A percentile compares a stretch with the other conserved stretches of the same genome.
Evolutionary conservation across 2,329 filamentous ascomycete genomes (phyloP).

Genomic region (Stromatinia cepivora): DNA sequence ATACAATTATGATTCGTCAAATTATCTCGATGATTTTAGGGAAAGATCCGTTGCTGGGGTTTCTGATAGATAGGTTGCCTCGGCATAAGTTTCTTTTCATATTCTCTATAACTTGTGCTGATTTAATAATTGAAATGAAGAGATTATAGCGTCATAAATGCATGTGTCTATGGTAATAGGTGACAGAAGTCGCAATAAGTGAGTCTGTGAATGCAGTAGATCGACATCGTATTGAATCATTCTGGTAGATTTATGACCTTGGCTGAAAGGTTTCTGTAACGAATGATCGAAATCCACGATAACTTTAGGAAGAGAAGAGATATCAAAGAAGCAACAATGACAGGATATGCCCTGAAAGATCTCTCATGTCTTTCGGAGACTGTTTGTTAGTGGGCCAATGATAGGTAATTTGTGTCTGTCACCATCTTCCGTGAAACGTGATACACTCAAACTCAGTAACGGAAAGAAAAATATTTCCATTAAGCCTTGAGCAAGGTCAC

Average conservation of each 20-base stretch:
- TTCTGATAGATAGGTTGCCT: constrained; percentile 3
- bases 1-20: neutral
- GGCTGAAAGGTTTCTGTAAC: constrained; percentile 12
- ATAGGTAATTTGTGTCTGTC: constrained; percentile 1
- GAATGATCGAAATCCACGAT: constrained; percentile 22
- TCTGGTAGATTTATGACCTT: constrained; percentile 20
- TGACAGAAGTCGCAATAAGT: constrained; percentile 6
- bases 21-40: neutral
- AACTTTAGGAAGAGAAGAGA: constrained; percentile 9
- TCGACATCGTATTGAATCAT: constrained; percentile 16
- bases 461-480: constrained; percentile 4
- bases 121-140: neutral
- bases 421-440: constrained; percentile 17
- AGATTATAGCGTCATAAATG: neutral
- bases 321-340: constrained; percentile 12
- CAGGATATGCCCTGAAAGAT: constrained; percentile 18
- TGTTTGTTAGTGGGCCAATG: constrained; percentile 14
- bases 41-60: constrained; percentile 16
- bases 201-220: constrained; percentile 4
- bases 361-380: constrained; percentile 2
- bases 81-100: constrained; percentile 10
- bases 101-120: constrained; percentile 5
- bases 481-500: constrained; percentile 8
- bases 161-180: constrained; percentile 4
- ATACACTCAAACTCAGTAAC: neutral